phyloP scores from a whole-genome alignment of 1,284 basidiomycete species.

The Chalciporus sp. region DNA sequence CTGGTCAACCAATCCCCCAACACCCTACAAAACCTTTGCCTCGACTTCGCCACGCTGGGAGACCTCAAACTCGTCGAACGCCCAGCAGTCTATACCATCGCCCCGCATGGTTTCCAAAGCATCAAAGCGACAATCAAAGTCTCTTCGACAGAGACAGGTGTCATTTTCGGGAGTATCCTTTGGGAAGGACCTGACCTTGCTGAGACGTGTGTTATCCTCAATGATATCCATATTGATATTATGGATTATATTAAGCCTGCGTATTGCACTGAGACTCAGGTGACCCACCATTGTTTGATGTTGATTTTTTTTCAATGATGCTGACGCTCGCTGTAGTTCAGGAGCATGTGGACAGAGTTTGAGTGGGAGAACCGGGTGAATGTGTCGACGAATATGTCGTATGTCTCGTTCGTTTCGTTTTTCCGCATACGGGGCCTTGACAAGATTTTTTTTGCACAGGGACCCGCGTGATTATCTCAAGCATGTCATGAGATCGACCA shows the following conservation, averaged over 20 bases:
- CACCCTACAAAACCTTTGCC: slow-evolving; percentile 94
- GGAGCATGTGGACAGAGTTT: slow-evolving; percentile 91
- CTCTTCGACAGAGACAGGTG: slow-evolving; percentile 96
- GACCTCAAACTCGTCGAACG: slow-evolving; percentile 98
- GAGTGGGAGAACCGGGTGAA: slow-evolving; percentile 93
- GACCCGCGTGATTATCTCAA: slow-evolving; percentile 75
- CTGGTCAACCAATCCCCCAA: slow-evolving; percentile 96
- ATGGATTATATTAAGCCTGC: slow-evolving; percentile 99
- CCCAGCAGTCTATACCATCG: slow-evolving; percentile 90
- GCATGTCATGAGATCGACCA: slow-evolving; percentile 83
- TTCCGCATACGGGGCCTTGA: not conserved
- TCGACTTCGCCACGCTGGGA: slow-evolving; percentile 97
- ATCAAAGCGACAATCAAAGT: slow-evolving; percentile 99
- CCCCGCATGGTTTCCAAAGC: slow-evolving; percentile 96
- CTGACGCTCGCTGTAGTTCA: slow-evolving; percentile 60
- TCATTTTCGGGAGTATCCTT: slow-evolving; percentile 97
- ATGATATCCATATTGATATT: slow-evolving; percentile 98
- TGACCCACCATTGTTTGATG: slow-evolving; percentile 30
- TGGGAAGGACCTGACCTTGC: slow-evolving; percentile 92
- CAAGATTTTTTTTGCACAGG: slow-evolving; percentile 31
- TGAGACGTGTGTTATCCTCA: slow-evolving; percentile 90
- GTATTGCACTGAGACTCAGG: slow-evolving; percentile 94
- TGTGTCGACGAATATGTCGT: slow-evolving; percentile 75
- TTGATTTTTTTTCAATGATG: not conserved
- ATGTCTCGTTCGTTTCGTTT: slow-evolving; percentile 10